Conservation (phyloP, 2,329 filamentous ascomycete genomes). For the Epichloe scottii region DNA sequence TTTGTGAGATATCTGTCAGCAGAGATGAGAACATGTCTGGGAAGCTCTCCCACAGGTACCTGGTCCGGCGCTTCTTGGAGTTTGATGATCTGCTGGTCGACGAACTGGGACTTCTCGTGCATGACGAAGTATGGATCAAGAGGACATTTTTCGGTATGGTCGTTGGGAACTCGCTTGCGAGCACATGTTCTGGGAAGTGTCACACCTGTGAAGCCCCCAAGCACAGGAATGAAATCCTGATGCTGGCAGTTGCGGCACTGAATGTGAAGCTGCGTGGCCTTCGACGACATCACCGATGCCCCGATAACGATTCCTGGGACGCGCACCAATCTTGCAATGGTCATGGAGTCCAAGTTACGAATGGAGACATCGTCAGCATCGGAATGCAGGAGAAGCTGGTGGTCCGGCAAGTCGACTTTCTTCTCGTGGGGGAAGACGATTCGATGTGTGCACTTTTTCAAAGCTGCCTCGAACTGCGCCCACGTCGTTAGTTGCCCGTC, state of each 20-base stretch:
- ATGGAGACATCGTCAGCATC: constrained; percentile 85
- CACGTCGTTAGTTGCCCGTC: not conserved
- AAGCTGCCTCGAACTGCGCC: constrained; percentile 71
- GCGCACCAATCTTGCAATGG: constrained; percentile 86
- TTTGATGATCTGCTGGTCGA: constrained; percentile 97
- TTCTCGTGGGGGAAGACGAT: constrained; percentile 75
- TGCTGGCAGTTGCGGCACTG: constrained; percentile 81
- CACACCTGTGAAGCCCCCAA: constrained; percentile 79
- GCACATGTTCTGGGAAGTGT: constrained; percentile 70
- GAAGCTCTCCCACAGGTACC: constrained; percentile 91
- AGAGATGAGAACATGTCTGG: constrained; percentile 86
- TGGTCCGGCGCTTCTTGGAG: constrained; percentile 95
- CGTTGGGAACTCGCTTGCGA: constrained; percentile 49
- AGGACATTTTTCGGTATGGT: constrained; percentile 64
- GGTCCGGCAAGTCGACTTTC: constrained; percentile 63
- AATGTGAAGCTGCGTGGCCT: constrained; percentile 76
- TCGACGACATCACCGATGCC: constrained; percentile 90
- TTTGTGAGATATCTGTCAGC: constrained; percentile 96
- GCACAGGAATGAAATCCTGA: constrained; percentile 55
- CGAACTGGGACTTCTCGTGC: constrained; percentile 87
- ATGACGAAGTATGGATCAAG: constrained; percentile 92
- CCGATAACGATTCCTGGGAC: constrained; percentile 97
- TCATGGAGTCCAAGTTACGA: constrained; percentile 81
- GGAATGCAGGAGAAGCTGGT: constrained; percentile 91
- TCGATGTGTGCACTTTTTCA: constrained; percentile 82